phyloP scores from a whole-genome alignment of 805 yeast species.

The Peterozyma toletana region DNA sequence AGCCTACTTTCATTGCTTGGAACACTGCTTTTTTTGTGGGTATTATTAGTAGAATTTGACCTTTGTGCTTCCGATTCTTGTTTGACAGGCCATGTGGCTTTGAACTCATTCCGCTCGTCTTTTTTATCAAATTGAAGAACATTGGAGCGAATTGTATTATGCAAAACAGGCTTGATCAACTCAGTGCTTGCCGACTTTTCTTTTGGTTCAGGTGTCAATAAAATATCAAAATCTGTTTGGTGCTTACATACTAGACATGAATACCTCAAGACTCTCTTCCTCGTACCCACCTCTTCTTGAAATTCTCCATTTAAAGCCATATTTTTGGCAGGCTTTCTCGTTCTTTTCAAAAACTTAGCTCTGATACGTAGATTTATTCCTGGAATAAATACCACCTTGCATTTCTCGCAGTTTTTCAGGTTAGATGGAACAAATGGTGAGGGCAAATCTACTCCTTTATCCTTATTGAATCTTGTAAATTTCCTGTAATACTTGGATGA shows the following conservation, averaged over 20 bases:
- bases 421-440: neutral
- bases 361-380: constrained; percentile 13
- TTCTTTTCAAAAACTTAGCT: constrained; percentile 1
- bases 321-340: neutral
- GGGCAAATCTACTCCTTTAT: neutral
- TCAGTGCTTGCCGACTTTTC: neutral
- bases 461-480: neutral
- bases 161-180: no score
- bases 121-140: no score
- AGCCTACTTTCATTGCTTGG: constrained; percentile 1
- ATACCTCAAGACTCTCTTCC: constrained; percentile 11
- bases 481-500: constrained; percentile 1
- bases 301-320: neutral
- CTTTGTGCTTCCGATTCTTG: neutral
- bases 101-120: neutral
- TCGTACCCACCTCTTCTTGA: constrained; percentile 1
- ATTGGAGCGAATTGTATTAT: no score
- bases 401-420: constrained; percentile 9
- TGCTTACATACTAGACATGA: constrained; percentile 15
- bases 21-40: neutral
- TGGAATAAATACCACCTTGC: constrained; percentile 13
- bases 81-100: constrained; percentile 5
- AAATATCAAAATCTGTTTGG: constrained; percentile 8
- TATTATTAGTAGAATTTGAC: neutral
- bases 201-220: neutral